phyloP scores from a whole-genome alignment of 129 eudicot species.

The Flaveria trinervia region DNA sequence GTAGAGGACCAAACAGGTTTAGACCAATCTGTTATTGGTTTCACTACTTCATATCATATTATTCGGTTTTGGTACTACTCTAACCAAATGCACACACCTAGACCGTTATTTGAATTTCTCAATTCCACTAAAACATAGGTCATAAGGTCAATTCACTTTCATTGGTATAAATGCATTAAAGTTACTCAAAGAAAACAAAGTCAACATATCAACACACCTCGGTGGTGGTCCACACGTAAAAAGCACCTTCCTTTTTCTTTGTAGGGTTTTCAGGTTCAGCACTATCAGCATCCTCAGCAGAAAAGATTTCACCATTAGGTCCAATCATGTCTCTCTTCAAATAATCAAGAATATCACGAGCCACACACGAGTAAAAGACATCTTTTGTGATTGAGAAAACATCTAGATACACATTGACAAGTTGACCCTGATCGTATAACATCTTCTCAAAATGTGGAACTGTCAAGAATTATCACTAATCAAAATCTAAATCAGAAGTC shows the following conservation, averaged over 20 bases:
- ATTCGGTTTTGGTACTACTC: too few relatives aligned
- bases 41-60: too few relatives aligned
- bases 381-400: conserved; percentile 75
- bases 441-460: conserved; percentile 99
- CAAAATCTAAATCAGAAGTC: conserved; percentile 1
- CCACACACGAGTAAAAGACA: conserved; percentile 50
- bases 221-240: conserved; percentile 70
- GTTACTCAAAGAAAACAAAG: conserved; percentile 9
- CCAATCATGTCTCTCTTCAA: conserved; percentile 93
- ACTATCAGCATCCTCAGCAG: conserved; percentile 98
- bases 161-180: neutral
- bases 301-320: conserved; percentile 72
- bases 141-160: too few relatives aligned
- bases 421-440: conserved; percentile 95
- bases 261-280: conserved; percentile 65
- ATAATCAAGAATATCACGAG: conserved; percentile 88
- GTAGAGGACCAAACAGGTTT: neutral
- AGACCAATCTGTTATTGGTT: neutral
- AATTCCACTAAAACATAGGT: too few relatives aligned
- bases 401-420: conserved; percentile 72
- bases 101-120: too few relatives aligned
- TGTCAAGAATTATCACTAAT: conserved; percentile 41
- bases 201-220: conserved; percentile 50
- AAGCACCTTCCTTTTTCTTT: conserved; percentile 89
- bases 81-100: too few relatives aligned